Evolutionary conservation across 2,329 filamentous ascomycete genomes (phyloP).

Genomic region (Microcyclospora pomicola): DNA sequence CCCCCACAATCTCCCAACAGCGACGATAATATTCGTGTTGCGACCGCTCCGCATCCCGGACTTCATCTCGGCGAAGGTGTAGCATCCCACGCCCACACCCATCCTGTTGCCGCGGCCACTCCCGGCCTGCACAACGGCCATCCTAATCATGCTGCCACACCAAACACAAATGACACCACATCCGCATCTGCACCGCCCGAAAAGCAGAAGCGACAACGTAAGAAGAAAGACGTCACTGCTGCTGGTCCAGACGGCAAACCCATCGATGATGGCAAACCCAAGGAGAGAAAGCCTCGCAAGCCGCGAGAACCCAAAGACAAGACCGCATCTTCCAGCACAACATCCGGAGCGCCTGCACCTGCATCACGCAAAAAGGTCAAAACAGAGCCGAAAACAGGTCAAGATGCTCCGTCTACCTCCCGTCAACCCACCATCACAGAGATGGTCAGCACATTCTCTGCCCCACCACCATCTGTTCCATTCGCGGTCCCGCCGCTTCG

Average conservation of each 20-base stretch:
- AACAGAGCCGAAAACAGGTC: constrained; percentile 22
- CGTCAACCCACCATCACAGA: constrained; percentile 30
- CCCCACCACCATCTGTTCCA: constrained; percentile 1
- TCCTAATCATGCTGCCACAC: constrained; percentile 8
- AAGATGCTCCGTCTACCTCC: constrained; percentile 12
- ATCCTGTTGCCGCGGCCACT: constrained; percentile 13
- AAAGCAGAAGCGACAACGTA: constrained; percentile 28
- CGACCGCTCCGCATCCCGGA: constrained; percentile 7
- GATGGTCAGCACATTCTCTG: constrained; percentile 20
- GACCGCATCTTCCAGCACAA: constrained; percentile 24
- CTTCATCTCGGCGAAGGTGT: constrained; percentile 21
- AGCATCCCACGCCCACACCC: constrained; percentile 15
- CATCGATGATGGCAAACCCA: constrained; percentile 28
- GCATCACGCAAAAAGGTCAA: constrained; percentile 36
- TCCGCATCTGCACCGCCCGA: constrained; percentile 5
- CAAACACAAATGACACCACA: constrained; percentile 24
- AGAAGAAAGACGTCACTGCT: constrained; percentile 23
- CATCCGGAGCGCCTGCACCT: constrained; percentile 9
- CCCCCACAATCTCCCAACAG: constrained; percentile 13
- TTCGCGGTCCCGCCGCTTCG: no score
- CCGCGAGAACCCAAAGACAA: constrained; percentile 34
- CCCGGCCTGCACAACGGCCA: constrained; percentile 5
- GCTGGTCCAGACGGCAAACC: constrained; percentile 19
- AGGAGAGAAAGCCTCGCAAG: constrained; percentile 32
- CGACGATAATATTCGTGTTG: constrained; percentile 16